phyloP scores from a whole-genome alignment of 2,329 filamentous ascomycete species.

The Alternaria burnsii region DNA sequence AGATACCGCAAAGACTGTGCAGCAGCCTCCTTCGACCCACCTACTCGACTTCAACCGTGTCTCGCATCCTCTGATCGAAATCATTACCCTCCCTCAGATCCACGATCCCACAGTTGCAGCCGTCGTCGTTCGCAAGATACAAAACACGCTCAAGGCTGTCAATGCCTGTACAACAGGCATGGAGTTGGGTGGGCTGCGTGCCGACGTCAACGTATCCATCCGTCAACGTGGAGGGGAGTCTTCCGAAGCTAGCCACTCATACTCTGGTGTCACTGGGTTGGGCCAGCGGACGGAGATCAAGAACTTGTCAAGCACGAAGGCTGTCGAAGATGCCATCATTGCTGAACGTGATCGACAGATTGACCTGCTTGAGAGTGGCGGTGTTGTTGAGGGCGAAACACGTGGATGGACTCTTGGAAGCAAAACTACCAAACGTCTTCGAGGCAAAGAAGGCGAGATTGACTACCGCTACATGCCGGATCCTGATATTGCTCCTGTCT shows the following conservation, averaged over 20 bases:
- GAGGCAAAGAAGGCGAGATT: conserved; percentile 95
- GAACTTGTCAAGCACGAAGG: conserved; percentile 93
- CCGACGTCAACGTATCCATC: conserved; percentile 95
- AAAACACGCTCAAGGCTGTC: conserved; percentile 78
- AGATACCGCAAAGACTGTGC: conserved; percentile 93
- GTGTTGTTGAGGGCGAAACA: conserved; percentile 82
- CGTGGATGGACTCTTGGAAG: conserved; percentile 89
- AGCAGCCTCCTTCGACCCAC: conserved; percentile 75
- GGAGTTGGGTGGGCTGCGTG: conserved; percentile 89
- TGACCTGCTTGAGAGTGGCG: conserved; percentile 76
- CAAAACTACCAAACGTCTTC: conserved; percentile 79
- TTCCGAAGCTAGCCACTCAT: conserved; percentile 54
- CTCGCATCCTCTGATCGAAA: conserved; percentile 89
- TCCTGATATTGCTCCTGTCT: conserved; percentile 82
- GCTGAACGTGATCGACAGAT: conserved; percentile 93
- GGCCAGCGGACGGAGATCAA: conserved; percentile 97
- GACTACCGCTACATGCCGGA: conserved; percentile 99
- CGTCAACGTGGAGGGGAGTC: conserved; percentile 57
- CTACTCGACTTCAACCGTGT: conserved; percentile 95
- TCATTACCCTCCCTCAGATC: conserved; percentile 90
- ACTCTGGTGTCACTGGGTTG: conserved; percentile 68
- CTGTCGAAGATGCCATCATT: conserved; percentile 92
- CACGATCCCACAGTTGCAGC: conserved; percentile 88
- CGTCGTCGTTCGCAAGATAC: conserved; percentile 87
- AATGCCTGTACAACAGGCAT: conserved; percentile 90